Conservation (phyloP, 352 stramenopile species). For the Globisporangium perplexum region DNA sequence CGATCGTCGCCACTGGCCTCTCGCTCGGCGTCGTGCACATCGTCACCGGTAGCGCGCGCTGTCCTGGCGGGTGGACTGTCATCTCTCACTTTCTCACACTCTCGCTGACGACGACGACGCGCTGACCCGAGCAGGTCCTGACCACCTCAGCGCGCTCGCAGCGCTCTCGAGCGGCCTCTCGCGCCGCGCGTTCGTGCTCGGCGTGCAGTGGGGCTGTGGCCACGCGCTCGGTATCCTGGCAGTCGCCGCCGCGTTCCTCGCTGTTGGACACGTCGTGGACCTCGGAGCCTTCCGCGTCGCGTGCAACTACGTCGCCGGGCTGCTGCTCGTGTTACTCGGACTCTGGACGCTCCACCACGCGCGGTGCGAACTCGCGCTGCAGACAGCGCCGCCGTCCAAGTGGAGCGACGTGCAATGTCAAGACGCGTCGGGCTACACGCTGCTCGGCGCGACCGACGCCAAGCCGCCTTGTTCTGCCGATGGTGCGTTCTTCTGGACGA, state of each 20-base stretch:
- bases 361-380: constrained; percentile 22
- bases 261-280: constrained; percentile 30
- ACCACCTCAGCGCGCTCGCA: constrained; percentile 85
- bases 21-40: constrained; percentile 52
- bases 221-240: constrained; percentile 83
- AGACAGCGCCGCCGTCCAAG: constrained; percentile 25
- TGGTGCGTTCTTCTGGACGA: constrained; percentile 6
- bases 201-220: constrained; percentile 84
- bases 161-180: constrained; percentile 74
- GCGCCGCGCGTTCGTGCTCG: constrained; percentile 68
- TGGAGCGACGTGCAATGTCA: constrained; percentile 54
- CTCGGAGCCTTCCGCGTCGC: constrained; percentile 23
- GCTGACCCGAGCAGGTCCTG: constrained; percentile 38
- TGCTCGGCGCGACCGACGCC: constrained; percentile 15
- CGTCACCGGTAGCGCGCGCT: constrained; percentile 28
- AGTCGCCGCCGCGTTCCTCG: constrained; percentile 49
- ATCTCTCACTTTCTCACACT: background rate
- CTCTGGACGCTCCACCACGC: constrained; percentile 43
- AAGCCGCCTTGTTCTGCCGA: background rate
- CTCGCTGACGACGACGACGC: background rate
- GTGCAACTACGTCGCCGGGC: constrained; percentile 61
- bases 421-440: constrained; percentile 39
- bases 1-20: constrained; percentile 26
- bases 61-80: too few species aligned
- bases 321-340: constrained; percentile 58